Conservation (phyloP, 1,284 basidiomycete species). For the Ganoderma sp. region DNA sequence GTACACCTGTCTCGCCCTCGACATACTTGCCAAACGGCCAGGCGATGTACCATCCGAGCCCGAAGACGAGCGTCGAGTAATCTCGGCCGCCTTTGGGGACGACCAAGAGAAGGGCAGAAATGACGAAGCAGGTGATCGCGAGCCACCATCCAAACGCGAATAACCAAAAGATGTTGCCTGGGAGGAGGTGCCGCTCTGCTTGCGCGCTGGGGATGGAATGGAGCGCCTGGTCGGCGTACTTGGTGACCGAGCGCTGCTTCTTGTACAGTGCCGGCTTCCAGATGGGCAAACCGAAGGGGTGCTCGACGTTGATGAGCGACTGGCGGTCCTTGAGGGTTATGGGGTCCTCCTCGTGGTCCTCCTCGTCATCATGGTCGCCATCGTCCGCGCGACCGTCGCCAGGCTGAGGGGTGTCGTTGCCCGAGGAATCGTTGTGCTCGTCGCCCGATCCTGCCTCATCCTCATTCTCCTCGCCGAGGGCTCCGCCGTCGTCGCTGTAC, state of each 20-base stretch:
- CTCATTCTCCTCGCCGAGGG: constrained; percentile 53
- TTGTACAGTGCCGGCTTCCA: constrained; percentile 99
- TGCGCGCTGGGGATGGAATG: constrained; percentile 92
- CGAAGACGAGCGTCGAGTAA: constrained; percentile 89
- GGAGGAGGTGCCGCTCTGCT: constrained; percentile 87
- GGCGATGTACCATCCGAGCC: constrained; percentile 93
- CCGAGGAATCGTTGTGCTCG: constrained; percentile 29
- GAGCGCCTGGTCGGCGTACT: constrained; percentile 93
- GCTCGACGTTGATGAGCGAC: constrained; percentile 98
- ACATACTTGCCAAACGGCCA: constrained; percentile 99
- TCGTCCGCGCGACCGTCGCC: constrained; percentile 30
- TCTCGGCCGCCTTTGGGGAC: constrained; percentile 82
- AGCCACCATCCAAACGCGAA: constrained; percentile 93
- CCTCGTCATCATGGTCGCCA: constrained; percentile 44
- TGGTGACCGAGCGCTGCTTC: constrained; percentile 95
- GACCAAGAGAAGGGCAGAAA: constrained; percentile 75
- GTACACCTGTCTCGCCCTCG: constrained; percentile 75
- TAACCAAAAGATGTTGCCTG: constrained; percentile 94
- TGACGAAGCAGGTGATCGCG: constrained; percentile 68
- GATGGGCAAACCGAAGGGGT: constrained; percentile 98
- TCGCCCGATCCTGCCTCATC: constrained; percentile 39
- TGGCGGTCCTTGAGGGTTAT: constrained; percentile 97
- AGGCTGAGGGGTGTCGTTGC: constrained; percentile 31
- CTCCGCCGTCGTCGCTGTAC: constrained; percentile 50
- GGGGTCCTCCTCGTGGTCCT: constrained; percentile 75